phyloP scores from a whole-genome alignment of 2,329 filamentous ascomycete genomes.

The Calycina marina region DNA sequence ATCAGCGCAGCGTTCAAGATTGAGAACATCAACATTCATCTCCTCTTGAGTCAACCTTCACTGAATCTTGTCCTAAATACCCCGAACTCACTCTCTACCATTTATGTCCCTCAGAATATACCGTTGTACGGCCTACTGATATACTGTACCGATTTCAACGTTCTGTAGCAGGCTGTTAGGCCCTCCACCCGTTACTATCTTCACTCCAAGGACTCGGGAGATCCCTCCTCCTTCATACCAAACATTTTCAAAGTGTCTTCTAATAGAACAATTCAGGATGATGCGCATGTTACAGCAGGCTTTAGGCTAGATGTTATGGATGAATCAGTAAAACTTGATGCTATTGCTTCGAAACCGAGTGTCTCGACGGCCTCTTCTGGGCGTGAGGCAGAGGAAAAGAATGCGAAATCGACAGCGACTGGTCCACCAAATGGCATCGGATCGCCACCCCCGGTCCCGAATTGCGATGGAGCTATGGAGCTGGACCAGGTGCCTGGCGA shows the following conservation, averaged over 20 bases:
- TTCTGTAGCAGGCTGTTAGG: too few relatives aligned
- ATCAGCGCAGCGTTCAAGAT: too few relatives aligned
- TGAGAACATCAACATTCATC: too few relatives aligned
- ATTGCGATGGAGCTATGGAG: slow-evolving; percentile 12
- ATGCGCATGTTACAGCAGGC: slow-evolving; percentile 18
- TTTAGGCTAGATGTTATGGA: slow-evolving; percentile 22
- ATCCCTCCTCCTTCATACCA: slow-evolving; percentile 19
- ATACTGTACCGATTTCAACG: too few relatives aligned
- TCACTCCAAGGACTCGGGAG: slow-evolving; percentile 18
- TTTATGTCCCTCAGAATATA: too few relatives aligned
- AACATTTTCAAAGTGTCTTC: slow-evolving; percentile 23
- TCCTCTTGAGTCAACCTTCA: too few relatives aligned
- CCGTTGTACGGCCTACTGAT: too few relatives aligned
- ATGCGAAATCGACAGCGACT: slow-evolving; percentile 10
- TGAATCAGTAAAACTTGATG: slow-evolving; percentile 15
- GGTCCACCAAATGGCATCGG: slow-evolving; percentile 17
- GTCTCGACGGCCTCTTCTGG: slow-evolving; percentile 10
- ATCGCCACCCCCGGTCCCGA: slow-evolving; percentile 19
- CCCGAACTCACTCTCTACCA: too few relatives aligned
- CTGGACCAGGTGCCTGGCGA: slow-evolving; percentile 9
- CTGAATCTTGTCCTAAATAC: too few relatives aligned
- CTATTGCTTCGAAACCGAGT: slow-evolving; percentile 10
- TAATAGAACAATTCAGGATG: slow-evolving; percentile 17
- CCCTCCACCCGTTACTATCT: too few relatives aligned
- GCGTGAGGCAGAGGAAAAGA: slow-evolving; percentile 12